These are phyloP conservation scores for Saprolegnia parasitica DNA, from an alignment of 352 stramenopile genomes.

Conservation along the genomic window DNA sequence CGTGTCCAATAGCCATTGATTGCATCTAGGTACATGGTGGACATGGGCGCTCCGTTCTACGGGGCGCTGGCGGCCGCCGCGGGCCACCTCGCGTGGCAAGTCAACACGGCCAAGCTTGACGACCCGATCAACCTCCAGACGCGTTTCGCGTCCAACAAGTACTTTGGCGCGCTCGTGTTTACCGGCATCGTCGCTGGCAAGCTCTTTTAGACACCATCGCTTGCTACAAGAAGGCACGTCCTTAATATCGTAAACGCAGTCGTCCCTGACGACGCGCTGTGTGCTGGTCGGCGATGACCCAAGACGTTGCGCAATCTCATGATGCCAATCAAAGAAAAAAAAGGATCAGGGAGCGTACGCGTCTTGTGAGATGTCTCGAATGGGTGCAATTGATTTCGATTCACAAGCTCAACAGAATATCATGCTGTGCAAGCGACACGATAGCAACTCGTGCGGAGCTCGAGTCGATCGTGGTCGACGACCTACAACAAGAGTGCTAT, in stretches of 20 bases:
- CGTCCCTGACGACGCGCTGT: too few species aligned
- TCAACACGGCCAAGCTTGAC: slow-evolving; percentile 94
- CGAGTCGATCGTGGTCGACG: too few species aligned
- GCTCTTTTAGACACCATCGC: slow-evolving; percentile 36
- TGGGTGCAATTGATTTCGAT: too few species aligned
- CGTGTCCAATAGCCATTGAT: background rate
- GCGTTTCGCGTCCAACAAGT: slow-evolving; percentile 94
- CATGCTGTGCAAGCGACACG: too few species aligned
- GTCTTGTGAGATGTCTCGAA: too few species aligned
- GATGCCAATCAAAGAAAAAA: too few species aligned
- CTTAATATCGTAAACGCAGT: too few species aligned
- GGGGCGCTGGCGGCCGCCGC: slow-evolving; percentile 75
- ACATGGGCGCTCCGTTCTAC: slow-evolving; percentile 88
- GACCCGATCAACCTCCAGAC: slow-evolving; percentile 90
- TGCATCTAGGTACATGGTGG: slow-evolving; percentile 50
- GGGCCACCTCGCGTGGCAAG: slow-evolving; percentile 95
- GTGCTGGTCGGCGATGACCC: background rate
- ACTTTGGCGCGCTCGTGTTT: slow-evolving; percentile 80
- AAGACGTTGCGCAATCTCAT: too few species aligned
- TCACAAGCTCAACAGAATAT: too few species aligned
- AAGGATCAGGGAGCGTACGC: too few species aligned
- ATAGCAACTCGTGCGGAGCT: too few species aligned
- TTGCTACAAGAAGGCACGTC: background rate
- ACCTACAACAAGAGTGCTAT: too few species aligned
- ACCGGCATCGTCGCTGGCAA: slow-evolving; percentile 77